Evolutionary conservation across 306 rosid genomes (phyloP), one percentile per base, ranked within the genome.

Genomic region (Malus orientalis): DNA sequence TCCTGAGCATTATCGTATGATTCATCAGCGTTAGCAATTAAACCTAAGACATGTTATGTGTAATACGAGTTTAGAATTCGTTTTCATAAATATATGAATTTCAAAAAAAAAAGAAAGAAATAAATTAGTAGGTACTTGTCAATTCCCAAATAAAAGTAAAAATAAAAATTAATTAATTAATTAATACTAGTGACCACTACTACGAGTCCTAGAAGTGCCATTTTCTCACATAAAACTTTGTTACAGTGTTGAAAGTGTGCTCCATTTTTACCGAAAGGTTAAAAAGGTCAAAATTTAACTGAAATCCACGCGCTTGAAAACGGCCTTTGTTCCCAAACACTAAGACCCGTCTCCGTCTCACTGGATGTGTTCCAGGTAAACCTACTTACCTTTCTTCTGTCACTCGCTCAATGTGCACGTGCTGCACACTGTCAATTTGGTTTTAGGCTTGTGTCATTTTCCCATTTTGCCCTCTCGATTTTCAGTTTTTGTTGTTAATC

Each of bases 271-370:
- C 74, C 49, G n/a, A 63, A 18, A 8, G 40, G 38, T 47, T 11
- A 33, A 61, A 78, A 60, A 44, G 38, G 75, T 49, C 14, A 68
- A 80, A 80, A 22, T 27, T 36, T 59, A 75, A 38, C 76, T 51
- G 45, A 70, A 75, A 63, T 20, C 15, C 22, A 61, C 59, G 65
- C 71, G 77, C 57, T 58, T 63, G 13, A 12, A 38, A 40, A 71
- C 68, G 73, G 68, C 55, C 65, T 53, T 33, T 33, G 62, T 16
- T 71, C 16, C 54, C 69, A 23, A 11, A 29, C 7, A 33, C 76
- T 33, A 72, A 70, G 64, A 71, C 71, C 33, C 38, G 76, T 60
- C 68, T 18, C 81, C 73, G 40, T 33, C 71, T 22, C 65, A 2
- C 25, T 32, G 36, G 64, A 38, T 16, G 79, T 67, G 73, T 73